Evolutionary conservation across 192 early-diverging fungal species (phyloP), one percentile per base, ranked within the genome.

Genomic region (Pilobolus umbonatus): DNA sequence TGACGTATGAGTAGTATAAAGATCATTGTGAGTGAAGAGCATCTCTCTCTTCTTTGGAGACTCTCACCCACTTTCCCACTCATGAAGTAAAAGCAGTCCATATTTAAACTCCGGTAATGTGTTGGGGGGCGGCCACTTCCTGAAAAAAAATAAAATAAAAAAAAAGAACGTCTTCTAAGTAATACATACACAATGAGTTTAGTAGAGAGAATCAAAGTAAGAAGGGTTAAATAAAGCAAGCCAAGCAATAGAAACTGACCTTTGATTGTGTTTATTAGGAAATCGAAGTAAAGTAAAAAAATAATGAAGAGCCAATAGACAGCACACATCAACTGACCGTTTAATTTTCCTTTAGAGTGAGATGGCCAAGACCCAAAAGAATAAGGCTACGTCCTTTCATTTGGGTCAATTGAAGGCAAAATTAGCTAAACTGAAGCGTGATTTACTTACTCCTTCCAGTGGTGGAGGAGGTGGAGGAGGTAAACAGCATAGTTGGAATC

Each of bases 401-500:
- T 79, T 98, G 81, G 95, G 93, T 61, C 76, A 76, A 29, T 79
- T 91, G 59, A 96, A 99, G 75, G 96, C 96, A 63, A 99, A 99
- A 79, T 77, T 99, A 35, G 96, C 96, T 58, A 99, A 99, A 76
- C 80, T 97, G 55, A 77, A 88, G 64, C 86, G 94, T 74, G 94
- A 99, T 80, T 84, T 99, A 47, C 73, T 99, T 35, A 93, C 88
- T 19, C 93, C 95, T 3, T 63, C 83, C 1, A 81, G 85, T 50
- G 84, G 88, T 48, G 85, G 92, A 47, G 94, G 96, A 39, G 95
- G 95, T 25, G 89, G 87, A 28, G 96, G 94, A 53, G 89, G 76
- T 80, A 77, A 60, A 71, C 61, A 26, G 31, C 54, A 49, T n/a
- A 29, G 30, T 14, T 9, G 26, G 12, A 24, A 38, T 25, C 35